These are phyloP conservation scores for Pterula multifida DNA, from an alignment of 1,284 basidiomycete species.

Conservation along the genomic window DNA sequence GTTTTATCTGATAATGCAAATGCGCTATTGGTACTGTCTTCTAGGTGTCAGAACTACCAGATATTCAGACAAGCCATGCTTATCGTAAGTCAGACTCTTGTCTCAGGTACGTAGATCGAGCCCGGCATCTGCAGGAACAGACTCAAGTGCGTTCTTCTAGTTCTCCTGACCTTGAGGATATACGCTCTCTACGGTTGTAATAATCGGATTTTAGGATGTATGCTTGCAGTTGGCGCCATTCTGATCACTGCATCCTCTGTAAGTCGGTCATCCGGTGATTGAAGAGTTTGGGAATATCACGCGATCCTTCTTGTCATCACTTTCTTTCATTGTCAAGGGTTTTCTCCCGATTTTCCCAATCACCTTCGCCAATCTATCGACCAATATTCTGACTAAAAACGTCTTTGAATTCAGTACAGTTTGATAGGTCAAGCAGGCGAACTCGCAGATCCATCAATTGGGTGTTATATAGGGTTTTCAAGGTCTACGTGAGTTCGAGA, in stretches of 20 bases:
- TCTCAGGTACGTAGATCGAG: no score
- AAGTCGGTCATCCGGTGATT: conserved; percentile 9
- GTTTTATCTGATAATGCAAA: no score
- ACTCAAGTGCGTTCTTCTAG: conserved; percentile 11
- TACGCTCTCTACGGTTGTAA: conserved; percentile 28
- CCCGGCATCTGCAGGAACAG: no score
- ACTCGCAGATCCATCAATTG: conserved; percentile 13
- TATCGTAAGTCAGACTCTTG: conserved; percentile 25
- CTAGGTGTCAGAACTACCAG: not conserved
- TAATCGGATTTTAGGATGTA: conserved; percentile 16
- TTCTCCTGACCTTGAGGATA: conserved; percentile 25
- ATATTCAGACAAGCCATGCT: conserved; percentile 25
- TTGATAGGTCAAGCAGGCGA: conserved; percentile 20
- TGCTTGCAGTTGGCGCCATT: conserved; percentile 17
- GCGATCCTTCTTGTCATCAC: no score
- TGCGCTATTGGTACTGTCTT: no score
- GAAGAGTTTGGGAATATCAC: no score
- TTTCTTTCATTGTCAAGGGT: no score
- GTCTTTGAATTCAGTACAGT: not conserved
- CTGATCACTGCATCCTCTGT: conserved; percentile 17
- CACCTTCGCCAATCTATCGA: no score
- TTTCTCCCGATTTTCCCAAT: no score
- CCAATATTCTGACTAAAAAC: no score
- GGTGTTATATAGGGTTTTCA: conserved; percentile 22
- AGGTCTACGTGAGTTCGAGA: conserved; percentile 17